These are phyloP conservation scores for Yarrowia sp. DNA, from an alignment of 805 yeast genomes.

Conservation along the genomic window DNA sequence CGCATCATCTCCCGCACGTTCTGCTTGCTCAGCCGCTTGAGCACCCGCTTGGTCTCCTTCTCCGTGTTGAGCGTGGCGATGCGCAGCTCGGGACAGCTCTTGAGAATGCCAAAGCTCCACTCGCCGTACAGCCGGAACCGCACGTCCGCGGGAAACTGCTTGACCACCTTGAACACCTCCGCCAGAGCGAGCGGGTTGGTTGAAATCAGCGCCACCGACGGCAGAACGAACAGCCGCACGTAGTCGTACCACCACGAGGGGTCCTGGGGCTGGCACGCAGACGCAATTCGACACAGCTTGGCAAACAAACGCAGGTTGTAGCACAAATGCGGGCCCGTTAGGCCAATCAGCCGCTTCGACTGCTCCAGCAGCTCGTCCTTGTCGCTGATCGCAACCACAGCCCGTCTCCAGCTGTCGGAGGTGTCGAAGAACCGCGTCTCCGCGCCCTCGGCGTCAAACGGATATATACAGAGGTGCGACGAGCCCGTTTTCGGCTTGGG, in stretches of 20 bases:
- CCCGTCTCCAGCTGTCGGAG: conserved; percentile 49
- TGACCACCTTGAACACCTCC: conserved; percentile 56
- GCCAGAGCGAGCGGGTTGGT: conserved; percentile 60
- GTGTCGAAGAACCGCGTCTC: conserved; percentile 40
- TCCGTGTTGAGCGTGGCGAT: conserved; percentile 65
- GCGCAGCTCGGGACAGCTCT: conserved; percentile 55
- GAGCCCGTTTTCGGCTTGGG: background rate
- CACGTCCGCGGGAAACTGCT: conserved; percentile 54
- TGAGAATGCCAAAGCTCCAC: conserved; percentile 55
- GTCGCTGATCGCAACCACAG: conserved; percentile 42
- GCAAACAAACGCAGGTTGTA: conserved; percentile 49
- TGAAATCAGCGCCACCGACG: conserved; percentile 53
- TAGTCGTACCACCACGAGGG: conserved; percentile 54
- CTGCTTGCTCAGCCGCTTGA: conserved; percentile 80
- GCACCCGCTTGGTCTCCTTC: conserved; percentile 70
- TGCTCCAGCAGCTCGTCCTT: conserved; percentile 48
- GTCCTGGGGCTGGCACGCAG: conserved; percentile 30
- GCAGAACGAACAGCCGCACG: conserved; percentile 64
- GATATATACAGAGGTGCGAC: background rate
- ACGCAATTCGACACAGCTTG: conserved; percentile 61
- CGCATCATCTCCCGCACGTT: conserved; percentile 72
- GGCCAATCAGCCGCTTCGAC: conserved; percentile 51
- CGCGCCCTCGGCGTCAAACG: conserved; percentile 2
- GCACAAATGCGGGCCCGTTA: conserved; percentile 57
- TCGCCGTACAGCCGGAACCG: conserved; percentile 83